Evolutionary conservation across 2,329 filamentous ascomycete species (phyloP).

Genomic region (Fusarium pilosicola): DNA sequence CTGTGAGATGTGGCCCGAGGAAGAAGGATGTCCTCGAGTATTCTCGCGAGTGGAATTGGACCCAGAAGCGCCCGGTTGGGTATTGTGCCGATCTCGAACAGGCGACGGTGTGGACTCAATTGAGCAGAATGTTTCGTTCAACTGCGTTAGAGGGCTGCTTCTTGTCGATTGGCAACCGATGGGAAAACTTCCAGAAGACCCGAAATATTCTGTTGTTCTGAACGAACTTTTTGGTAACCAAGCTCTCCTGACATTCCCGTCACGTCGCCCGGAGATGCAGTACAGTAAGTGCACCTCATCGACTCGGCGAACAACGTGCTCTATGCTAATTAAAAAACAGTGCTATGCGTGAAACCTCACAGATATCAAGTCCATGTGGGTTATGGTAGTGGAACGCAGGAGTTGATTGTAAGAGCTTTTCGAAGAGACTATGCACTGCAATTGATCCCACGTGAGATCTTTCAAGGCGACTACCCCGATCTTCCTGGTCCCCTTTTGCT

Average conservation of each 20-base stretch:
- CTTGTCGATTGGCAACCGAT: conserved; percentile 49
- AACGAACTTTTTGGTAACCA: conserved; percentile 65
- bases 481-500: conserved; percentile 61
- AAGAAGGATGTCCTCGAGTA: conserved; percentile 17
- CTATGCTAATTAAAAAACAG: not conserved
- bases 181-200: conserved; percentile 61
- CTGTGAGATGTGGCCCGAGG: conserved; percentile 37
- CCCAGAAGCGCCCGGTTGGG: conserved; percentile 9
- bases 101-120: not conserved
- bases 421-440: conserved; percentile 29
- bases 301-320: not conserved
- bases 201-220: conserved; percentile 53
- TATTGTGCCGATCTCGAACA: conserved; percentile 26
- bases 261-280: conserved; percentile 62
- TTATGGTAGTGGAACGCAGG: conserved; percentile 31
- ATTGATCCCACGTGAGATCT: conserved; percentile 33
- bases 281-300: conserved; percentile 45
- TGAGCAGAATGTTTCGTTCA: conserved; percentile 46
- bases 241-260: conserved; percentile 62
- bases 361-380: conserved; percentile 64
- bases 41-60: conserved; percentile 7
- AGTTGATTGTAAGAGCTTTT: conserved; percentile 44
- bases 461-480: conserved; percentile 47
- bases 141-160: conserved; percentile 43
- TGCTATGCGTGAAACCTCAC: conserved; percentile 15